Evolutionary conservation across 2,329 filamentous ascomycete species (phyloP), one percentile per base, ranked within the genome.

Genomic region (Colletotrichum nymphaeae): DNA sequence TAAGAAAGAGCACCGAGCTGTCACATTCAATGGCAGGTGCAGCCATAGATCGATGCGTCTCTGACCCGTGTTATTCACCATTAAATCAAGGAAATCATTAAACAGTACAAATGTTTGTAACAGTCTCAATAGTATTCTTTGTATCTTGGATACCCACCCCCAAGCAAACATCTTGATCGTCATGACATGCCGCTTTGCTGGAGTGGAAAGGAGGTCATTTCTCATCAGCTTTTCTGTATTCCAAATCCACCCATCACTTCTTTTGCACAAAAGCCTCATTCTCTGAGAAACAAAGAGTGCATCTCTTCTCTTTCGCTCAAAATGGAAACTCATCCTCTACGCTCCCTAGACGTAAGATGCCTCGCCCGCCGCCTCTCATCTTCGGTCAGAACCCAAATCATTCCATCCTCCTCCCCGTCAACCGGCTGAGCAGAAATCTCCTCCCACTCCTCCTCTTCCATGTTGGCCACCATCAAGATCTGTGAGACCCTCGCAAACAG

Each of bases 371-470:
- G 88, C 80, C 93, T 91, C 84, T 97, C 95, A 70, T 95, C 94
- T 55, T 88, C 88, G 72, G 88, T 92, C 75, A 95, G 78, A 58
- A 92, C 88, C 93, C 93, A 95, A 63, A 88, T 87, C 79, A 97
- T 91, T 12, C 90, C 93, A 63, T 90, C 92, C 14, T 91, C 89
- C 46, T 85, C 87, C 37, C 86, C 83, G 28, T 80, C 72, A 0
- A 65, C 75, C 72, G 53, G 87, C 12, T 60, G 56, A 26, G 30
- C 57, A 1, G 83, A 81, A 52, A 95, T 83, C 82, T 97, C 95
- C 60, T 96, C 94, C 94, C 95, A 98, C 83, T 98, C 96, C 71
- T 98, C 95, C 42, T 97, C 94, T 80, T 98, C 95, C 95, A 98
- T 97, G 77, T 95, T 96, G 80, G 96, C 92, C 19, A 98, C 91